These are phyloP conservation scores for Hypoxylon sp. DNA, from an alignment of 2,329 filamentous ascomycete genomes.

Conservation along the genomic window DNA sequence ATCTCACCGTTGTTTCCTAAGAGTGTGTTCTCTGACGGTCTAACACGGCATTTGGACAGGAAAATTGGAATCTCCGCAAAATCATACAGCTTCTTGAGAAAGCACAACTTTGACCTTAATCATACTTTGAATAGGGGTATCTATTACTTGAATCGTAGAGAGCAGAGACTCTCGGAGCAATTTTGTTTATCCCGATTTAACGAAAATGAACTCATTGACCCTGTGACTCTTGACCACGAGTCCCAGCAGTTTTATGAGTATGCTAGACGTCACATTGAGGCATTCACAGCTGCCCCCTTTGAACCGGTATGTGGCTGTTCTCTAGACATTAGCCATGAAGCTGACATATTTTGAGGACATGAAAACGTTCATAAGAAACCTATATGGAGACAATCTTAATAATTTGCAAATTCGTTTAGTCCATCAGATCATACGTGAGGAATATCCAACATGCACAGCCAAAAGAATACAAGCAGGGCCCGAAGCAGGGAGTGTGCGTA, in stretches of 20 bases:
- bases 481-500: constrained; percentile 40
- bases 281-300: constrained; percentile 7
- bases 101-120: constrained; percentile 49
- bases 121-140: constrained; percentile 51
- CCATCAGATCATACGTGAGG: constrained; percentile 46
- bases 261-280: background rate
- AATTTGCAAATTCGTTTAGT: constrained; percentile 51
- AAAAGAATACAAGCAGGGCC: constrained; percentile 10
- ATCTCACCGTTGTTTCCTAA: constrained; percentile 53
- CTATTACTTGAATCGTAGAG: constrained; percentile 53
- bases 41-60: constrained; percentile 50
- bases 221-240: constrained; percentile 29
- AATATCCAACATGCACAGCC: constrained; percentile 45
- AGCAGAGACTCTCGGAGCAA: constrained; percentile 32
- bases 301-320: background rate
- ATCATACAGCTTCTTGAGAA: constrained; percentile 53
- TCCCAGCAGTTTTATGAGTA: constrained; percentile 24
- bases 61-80: constrained; percentile 50
- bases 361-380: constrained; percentile 45
- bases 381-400: constrained; percentile 47
- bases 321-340: background rate
- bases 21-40: constrained; percentile 5
- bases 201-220: constrained; percentile 28
- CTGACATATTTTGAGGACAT: constrained; percentile 18
- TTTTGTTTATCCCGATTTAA: constrained; percentile 10